Evolutionary conservation across 352 stramenopile species (phyloP).

Genomic region (Pythium chondricola): DNA sequence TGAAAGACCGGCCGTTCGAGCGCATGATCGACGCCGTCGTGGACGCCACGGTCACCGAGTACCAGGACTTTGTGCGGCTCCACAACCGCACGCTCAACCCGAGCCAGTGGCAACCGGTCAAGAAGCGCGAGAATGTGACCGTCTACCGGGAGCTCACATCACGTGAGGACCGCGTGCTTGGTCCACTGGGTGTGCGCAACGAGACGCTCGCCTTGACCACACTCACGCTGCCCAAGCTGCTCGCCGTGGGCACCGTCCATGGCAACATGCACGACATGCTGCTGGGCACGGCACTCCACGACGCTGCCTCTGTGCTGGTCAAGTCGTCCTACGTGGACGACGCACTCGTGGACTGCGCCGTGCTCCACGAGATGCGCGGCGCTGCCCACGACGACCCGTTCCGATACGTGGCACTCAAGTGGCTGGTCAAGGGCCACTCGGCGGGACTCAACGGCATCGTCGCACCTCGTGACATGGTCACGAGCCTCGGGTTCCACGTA

Average conservation of each 20-base stretch:
- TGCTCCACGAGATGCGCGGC: conserved; percentile 33
- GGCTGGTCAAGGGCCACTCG: conserved; percentile 10
- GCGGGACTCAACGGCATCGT: conserved; percentile 8
- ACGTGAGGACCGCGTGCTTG: background rate
- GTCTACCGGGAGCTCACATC: conserved; percentile 26
- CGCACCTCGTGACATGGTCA: conserved; percentile 7
- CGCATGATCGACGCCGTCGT: conserved; percentile 6
- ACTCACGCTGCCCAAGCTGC: conserved; percentile 26
- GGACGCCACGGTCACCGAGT: background rate
- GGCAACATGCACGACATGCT: conserved; percentile 59
- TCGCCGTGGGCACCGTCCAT: conserved; percentile 40
- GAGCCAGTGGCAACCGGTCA: conserved; percentile 33
- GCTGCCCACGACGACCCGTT: conserved; percentile 24
- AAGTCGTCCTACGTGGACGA: conserved; percentile 23
- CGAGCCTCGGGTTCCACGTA: conserved; percentile 30
- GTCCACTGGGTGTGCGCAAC: background rate
- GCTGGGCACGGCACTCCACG: conserved; percentile 36
- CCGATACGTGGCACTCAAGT: conserved; percentile 20
- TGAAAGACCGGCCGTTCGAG: conserved; percentile 9
- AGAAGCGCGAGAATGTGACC: conserved; percentile 21
- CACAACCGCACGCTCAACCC: conserved; percentile 25
- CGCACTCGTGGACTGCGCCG: conserved; percentile 17
- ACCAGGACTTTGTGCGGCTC: background rate
- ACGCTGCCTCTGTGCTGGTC: conserved; percentile 26
- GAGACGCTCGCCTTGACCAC: conserved; percentile 6